phyloP scores from a whole-genome alignment of 1,284 basidiomycete species.

The Xanthoconium separans region DNA sequence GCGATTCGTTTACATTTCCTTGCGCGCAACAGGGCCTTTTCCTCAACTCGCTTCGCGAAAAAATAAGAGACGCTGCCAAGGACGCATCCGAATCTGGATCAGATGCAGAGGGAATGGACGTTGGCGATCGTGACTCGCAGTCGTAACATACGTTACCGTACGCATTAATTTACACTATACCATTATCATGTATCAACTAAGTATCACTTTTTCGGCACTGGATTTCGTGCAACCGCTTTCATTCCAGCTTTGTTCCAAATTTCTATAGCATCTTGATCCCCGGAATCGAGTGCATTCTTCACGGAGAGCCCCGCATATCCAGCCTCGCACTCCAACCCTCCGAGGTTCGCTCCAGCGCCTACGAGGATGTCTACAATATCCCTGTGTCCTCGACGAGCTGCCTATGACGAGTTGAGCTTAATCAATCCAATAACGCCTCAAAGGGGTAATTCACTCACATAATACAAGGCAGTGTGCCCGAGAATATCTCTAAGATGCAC shows the following conservation, averaged over 20 bases:
- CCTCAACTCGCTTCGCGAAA: constrained; percentile 54
- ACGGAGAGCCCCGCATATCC: constrained; percentile 54
- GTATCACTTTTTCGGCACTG: not conserved
- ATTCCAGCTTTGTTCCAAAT: constrained; percentile 54
- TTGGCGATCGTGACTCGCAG: constrained; percentile 13
- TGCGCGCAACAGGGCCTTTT: constrained; percentile 64
- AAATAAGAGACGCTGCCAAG: constrained; percentile 40
- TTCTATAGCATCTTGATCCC: constrained; percentile 44
- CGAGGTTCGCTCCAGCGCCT: constrained; percentile 73
- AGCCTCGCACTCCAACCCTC: constrained; percentile 62
- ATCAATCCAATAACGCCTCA: not conserved
- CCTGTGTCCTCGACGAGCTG: constrained; percentile 64
- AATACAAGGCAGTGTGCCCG: constrained; percentile 83
- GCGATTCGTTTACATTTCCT: constrained; percentile 63
- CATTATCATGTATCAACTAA: constrained; percentile 16
- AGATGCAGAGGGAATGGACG: constrained; percentile 32
- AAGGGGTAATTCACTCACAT: constrained; percentile 45
- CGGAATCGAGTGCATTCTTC: constrained; percentile 43
- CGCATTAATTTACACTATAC: constrained; percentile 17
- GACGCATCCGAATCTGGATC: constrained; percentile 32
- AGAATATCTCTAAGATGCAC: constrained; percentile 80
- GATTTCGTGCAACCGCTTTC: not conserved
- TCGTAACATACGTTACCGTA: constrained; percentile 2
- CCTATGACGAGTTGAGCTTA: constrained; percentile 39
- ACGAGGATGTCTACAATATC: constrained; percentile 66